A percentile compares a stretch with the other conserved stretches of the same genome.
Evolutionary conservation across 73 alveolate genomes (phyloP).

Genomic region (Symbiodinium pilosum): DNA sequence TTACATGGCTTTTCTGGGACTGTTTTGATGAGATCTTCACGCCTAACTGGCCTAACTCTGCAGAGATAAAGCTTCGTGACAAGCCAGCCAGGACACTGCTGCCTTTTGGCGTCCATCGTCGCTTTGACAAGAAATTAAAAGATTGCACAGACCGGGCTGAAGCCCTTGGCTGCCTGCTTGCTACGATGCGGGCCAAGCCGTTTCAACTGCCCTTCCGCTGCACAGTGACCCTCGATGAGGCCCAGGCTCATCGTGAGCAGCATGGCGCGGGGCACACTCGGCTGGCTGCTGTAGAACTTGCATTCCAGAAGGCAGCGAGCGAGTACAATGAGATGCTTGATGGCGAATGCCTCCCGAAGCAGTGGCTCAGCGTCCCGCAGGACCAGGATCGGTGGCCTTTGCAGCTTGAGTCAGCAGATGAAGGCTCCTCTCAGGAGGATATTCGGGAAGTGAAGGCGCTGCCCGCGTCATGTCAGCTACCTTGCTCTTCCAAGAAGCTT

Average conservation of each 20-base stretch:
- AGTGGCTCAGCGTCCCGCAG: neutral
- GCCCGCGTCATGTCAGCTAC: neutral
- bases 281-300: neutral
- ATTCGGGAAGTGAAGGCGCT: neutral
- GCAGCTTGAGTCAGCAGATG: neutral
- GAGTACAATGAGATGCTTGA: neutral
- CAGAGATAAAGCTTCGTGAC: constrained; percentile 4
- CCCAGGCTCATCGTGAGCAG: neutral
- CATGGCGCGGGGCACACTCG: neutral
- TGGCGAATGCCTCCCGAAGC: constrained; percentile 2
- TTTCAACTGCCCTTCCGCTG: constrained; percentile 57
- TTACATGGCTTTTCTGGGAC: constrained; percentile 87
- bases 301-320: neutral
- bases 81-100: neutral
- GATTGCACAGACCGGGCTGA: constrained; percentile 32
- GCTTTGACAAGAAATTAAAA: constrained; percentile 33
- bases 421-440: neutral
- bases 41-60: neutral
- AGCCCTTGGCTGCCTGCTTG: constrained; percentile 44
- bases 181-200: constrained; percentile 72
- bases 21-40: constrained; percentile 60
- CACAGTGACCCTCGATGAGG: neutral
- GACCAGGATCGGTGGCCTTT: neutral
- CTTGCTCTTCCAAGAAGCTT: neutral
- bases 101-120: neutral